Evolutionary conservation across 768 basidiomycete genomes (phyloP).

Genomic region (Cantharellus cinnabarinus): DNA sequence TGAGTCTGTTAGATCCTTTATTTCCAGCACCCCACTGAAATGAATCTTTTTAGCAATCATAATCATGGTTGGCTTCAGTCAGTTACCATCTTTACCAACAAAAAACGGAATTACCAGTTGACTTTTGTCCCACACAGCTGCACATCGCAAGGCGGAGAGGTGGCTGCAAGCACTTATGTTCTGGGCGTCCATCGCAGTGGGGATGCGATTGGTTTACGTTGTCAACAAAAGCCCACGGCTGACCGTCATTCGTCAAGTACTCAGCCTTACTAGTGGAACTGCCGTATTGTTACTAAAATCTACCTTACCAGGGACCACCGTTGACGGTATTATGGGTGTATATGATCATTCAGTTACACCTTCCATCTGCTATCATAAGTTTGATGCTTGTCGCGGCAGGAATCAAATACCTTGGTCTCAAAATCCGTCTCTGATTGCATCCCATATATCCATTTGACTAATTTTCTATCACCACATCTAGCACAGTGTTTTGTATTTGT

Average conservation of each 20-base stretch:
- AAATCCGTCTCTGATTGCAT: not conserved
- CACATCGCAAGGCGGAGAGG: slow-evolving; percentile 36
- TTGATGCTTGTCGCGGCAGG: slow-evolving; percentile 25
- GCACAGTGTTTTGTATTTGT: not conserved
- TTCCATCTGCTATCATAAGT: slow-evolving; percentile 38
- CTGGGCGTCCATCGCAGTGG: slow-evolving; percentile 32
- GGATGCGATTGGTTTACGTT: slow-evolving; percentile 48
- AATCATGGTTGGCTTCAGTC: slow-evolving; percentile 59
- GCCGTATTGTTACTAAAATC: not conserved
- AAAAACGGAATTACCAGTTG: not conserved
- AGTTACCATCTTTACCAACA: slow-evolving; percentile 11
- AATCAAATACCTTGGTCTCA: slow-evolving; percentile 4
- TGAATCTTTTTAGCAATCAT: slow-evolving; percentile 36
- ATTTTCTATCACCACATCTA: not conserved
- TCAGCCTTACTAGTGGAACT: slow-evolving; percentile 2
- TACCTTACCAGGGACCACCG: slow-evolving; percentile 39
- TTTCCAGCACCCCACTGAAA: not conserved
- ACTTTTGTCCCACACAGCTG: slow-evolving; percentile 18
- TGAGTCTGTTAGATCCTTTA: slow-evolving; percentile 19
- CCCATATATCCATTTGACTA: not conserved
- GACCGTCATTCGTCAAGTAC: slow-evolving; percentile 55
- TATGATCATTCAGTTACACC: slow-evolving; percentile 44
- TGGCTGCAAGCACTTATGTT: slow-evolving; percentile 39
- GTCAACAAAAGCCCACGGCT: slow-evolving; percentile 51
- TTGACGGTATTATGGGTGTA: slow-evolving; percentile 66